phyloP scores from a whole-genome alignment of 352 stramenopile genomes.

The Thraustochytrium striatum region DNA sequence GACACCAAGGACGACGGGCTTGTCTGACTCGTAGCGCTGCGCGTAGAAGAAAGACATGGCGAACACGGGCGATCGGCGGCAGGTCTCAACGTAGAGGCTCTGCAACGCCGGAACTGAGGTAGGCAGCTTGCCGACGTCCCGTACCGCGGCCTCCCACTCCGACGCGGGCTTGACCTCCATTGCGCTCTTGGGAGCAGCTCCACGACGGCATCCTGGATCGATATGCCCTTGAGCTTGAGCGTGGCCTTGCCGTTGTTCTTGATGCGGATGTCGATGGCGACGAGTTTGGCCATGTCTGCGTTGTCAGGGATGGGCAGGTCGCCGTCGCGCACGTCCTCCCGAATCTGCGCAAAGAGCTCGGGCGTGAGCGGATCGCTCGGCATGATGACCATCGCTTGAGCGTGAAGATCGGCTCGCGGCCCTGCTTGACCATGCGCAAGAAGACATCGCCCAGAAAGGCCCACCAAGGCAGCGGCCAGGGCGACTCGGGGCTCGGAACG shows the following conservation, averaged over 20 bases:
- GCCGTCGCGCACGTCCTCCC: constrained; percentile 24
- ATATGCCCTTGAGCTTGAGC: constrained; percentile 23
- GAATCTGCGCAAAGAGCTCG: not conserved
- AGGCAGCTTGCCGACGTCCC: not conserved
- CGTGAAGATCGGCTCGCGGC: constrained; percentile 35
- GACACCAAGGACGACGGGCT: constrained; percentile 16
- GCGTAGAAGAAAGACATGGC: constrained; percentile 40
- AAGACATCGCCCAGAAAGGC: constrained; percentile 30
- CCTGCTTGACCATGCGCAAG: constrained; percentile 18
- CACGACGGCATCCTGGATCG: constrained; percentile 15
- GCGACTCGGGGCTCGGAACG: not conserved
- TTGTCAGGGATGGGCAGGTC: constrained; percentile 13
- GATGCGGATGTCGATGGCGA: constrained; percentile 26
- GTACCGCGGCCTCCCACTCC: constrained; percentile 21
- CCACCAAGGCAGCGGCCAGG: constrained; percentile 48
- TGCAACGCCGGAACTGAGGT: not conserved
- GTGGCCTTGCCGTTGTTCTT: constrained; percentile 23
- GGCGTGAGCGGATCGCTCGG: not conserved
- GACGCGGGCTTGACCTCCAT: not conserved
- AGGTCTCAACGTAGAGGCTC: not conserved
- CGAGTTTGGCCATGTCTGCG: constrained; percentile 16
- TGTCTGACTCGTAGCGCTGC: constrained; percentile 27
- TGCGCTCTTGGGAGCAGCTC: constrained; percentile 9
- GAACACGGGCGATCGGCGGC: not conserved
- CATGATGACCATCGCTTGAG: constrained; percentile 35